A percentile compares a stretch with the other conserved stretches of the same genome.
These are phyloP conservation scores for Ambrosiella beaveri DNA, from an alignment of 2,329 filamentous ascomycete genomes.

Conservation along the genomic window DNA sequence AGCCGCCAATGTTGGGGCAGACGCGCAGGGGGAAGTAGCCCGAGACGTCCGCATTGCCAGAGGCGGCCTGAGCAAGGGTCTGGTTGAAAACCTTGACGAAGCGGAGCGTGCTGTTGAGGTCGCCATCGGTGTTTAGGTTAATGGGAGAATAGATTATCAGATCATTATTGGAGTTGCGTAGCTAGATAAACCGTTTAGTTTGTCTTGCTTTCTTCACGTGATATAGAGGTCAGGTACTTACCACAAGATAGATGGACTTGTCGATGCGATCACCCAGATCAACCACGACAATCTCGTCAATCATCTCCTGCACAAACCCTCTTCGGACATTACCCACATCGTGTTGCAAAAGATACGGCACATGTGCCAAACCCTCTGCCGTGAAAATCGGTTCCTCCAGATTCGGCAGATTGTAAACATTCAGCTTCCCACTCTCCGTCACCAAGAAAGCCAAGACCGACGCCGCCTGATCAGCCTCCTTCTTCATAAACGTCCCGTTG, in stretches of 20 bases:
- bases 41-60: neutral
- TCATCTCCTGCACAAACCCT: slow-evolving; percentile 50
- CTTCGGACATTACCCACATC: slow-evolving; percentile 53
- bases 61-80: slow-evolving; percentile 6
- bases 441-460: slow-evolving; percentile 61
- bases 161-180: slow-evolving; percentile 66
- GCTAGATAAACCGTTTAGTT: slow-evolving; percentile 24
- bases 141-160: slow-evolving; percentile 68
- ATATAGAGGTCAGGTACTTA: slow-evolving; percentile 26
- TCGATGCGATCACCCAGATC: slow-evolving; percentile 63
- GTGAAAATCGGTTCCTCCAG: slow-evolving; percentile 54
- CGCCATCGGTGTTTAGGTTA: slow-evolving; percentile 27
- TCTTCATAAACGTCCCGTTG: slow-evolving; percentile 34
- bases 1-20: slow-evolving; percentile 53
- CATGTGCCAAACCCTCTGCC: slow-evolving; percentile 58
- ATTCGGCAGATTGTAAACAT: slow-evolving; percentile 63
- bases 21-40: slow-evolving; percentile 30
- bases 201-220: neutral
- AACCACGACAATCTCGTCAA: slow-evolving; percentile 68
- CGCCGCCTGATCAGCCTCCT: slow-evolving; percentile 21
- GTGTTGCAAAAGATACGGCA: slow-evolving; percentile 57
- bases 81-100: slow-evolving; percentile 53
- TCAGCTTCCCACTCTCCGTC: slow-evolving; percentile 53
- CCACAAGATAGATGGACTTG: slow-evolving; percentile 64
- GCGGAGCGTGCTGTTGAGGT: slow-evolving; percentile 41